A percentile compares a stretch with the other conserved stretches of the same genome.
Evolutionary conservation across 768 basidiomycete species (phyloP).

Genomic region (Leucosporidium yakuticum): DNA sequence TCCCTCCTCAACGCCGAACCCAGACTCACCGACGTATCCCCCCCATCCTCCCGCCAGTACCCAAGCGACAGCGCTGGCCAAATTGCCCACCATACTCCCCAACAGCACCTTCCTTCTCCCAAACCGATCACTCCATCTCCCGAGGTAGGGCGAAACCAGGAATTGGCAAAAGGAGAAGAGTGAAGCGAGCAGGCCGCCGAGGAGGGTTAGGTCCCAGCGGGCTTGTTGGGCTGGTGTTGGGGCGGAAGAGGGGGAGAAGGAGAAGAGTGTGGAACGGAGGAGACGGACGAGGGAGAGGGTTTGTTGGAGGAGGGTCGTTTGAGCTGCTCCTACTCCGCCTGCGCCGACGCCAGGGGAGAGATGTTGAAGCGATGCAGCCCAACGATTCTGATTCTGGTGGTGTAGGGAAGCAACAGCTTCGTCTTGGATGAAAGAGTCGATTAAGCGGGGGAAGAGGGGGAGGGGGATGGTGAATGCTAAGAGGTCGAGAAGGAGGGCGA

Average conservation of each 20-base stretch:
- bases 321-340: background rate
- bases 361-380: background rate
- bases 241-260: constrained; percentile 54
- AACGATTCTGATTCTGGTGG: background rate
- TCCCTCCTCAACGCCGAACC: no score
- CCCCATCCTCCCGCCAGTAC: no score
- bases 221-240: constrained; percentile 3
- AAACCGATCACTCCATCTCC: constrained; percentile 77
- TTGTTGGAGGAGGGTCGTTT: constrained; percentile 58
- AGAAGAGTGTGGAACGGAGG: constrained; percentile 62
- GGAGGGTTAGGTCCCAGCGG: constrained; percentile 79
- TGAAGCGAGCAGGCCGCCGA: constrained; percentile 94
- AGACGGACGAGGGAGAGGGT: constrained; percentile 63
- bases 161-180: constrained; percentile 86
- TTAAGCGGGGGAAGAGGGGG: constrained; percentile 96
- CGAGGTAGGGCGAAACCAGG: constrained; percentile 73
- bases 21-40: no score
- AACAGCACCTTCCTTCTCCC: constrained; percentile 80
- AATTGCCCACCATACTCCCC: constrained; percentile 84
- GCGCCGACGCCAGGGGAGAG: background rate
- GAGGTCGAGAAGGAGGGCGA: constrained; percentile 84
- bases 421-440: constrained; percentile 52
- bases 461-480: constrained; percentile 67
- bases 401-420: constrained; percentile 8
- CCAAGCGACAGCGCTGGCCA: constrained; percentile 54